A percentile compares a stretch with the other conserved stretches of the same genome.
Conservation (phyloP, 352 stramenopile species). For the Pilasporangium apinafurcum region DNA sequence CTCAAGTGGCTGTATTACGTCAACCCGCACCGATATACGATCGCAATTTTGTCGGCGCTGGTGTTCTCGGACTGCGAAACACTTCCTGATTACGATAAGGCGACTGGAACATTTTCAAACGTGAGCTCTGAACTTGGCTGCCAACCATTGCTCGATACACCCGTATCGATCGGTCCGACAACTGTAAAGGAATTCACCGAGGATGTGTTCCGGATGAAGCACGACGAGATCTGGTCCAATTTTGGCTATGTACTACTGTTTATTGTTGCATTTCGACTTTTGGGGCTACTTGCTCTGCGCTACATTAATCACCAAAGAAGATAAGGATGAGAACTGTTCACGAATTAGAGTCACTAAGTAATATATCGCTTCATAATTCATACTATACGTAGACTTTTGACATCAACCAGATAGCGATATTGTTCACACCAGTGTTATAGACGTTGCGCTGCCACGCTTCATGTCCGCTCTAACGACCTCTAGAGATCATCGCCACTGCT, state of each 20-base stretch:
- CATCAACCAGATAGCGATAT: too few relatives aligned
- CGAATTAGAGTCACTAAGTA: too few relatives aligned
- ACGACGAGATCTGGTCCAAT: conserved; percentile 19
- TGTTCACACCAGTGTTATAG: too few relatives aligned
- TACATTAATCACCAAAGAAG: conserved; percentile 39
- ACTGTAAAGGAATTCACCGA: conserved; percentile 15
- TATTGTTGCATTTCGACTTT: conserved; percentile 17
- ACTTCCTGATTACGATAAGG: conserved; percentile 12
- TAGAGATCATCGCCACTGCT: too few relatives aligned
- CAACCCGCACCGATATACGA: conserved; percentile 21
- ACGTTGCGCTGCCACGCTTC: too few relatives aligned
- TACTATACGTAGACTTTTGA: too few relatives aligned
- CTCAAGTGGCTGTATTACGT: conserved; percentile 40
- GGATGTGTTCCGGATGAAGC: conserved; percentile 16
- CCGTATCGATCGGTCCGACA: conserved; percentile 14
- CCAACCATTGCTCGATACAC: conserved; percentile 9
- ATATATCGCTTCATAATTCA: too few relatives aligned
- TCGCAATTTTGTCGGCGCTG: conserved; percentile 19
- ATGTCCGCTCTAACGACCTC: too few relatives aligned
- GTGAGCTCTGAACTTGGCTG: conserved; percentile 1
- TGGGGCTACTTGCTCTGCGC: conserved; percentile 21
- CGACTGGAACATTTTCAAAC: conserved; percentile 1
- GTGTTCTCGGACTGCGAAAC: conserved; percentile 22
- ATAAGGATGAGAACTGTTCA: too few relatives aligned
- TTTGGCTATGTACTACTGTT: conserved; percentile 19